phyloP scores from a whole-genome alignment of 2,329 filamentous ascomycete genomes.

The Ambrosiella xylebori region DNA sequence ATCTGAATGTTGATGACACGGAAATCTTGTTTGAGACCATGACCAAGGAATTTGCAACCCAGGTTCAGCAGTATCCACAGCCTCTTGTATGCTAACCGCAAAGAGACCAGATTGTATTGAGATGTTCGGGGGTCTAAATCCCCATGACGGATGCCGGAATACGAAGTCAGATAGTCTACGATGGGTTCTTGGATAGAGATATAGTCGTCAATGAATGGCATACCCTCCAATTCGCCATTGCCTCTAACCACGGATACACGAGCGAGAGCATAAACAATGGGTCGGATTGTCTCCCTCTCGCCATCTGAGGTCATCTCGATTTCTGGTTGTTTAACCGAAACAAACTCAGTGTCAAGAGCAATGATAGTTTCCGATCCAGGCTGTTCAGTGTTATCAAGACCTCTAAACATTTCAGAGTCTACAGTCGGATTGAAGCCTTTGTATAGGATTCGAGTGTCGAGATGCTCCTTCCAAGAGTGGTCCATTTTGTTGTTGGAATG shows the following conservation, averaged over 20 bases:
- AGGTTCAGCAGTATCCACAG: slow-evolving; percentile 92
- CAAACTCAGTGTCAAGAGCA: slow-evolving; percentile 91
- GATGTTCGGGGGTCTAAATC: slow-evolving; percentile 70
- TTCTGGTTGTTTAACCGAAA: slow-evolving; percentile 78
- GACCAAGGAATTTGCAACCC: slow-evolving; percentile 83
- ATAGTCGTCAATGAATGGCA: slow-evolving; percentile 94
- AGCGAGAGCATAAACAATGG: slow-evolving; percentile 80
- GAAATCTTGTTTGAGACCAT: slow-evolving; percentile 88
- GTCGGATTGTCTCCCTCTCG: slow-evolving; percentile 76
- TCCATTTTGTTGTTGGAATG: slow-evolving; percentile 67
- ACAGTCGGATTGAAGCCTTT: slow-evolving; percentile 32
- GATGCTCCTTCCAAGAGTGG: slow-evolving; percentile 63
- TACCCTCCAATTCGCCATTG: slow-evolving; percentile 55
- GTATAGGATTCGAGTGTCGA: slow-evolving; percentile 76
- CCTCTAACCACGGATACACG: slow-evolving; percentile 81
- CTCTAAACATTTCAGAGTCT: slow-evolving; percentile 37
- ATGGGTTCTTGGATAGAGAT: slow-evolving; percentile 81
- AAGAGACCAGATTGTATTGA: slow-evolving; percentile 63
- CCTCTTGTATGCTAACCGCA: slow-evolving; percentile 94
- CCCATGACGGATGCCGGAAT: slow-evolving; percentile 73
- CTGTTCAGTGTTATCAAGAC: slow-evolving; percentile 43
- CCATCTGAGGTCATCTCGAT: slow-evolving; percentile 94
- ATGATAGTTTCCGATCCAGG: slow-evolving; percentile 59
- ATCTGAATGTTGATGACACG: slow-evolving; percentile 97
- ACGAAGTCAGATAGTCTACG: slow-evolving; percentile 87